phyloP scores from a whole-genome alignment of 768 basidiomycete genomes.

The Nidularia sp. region DNA sequence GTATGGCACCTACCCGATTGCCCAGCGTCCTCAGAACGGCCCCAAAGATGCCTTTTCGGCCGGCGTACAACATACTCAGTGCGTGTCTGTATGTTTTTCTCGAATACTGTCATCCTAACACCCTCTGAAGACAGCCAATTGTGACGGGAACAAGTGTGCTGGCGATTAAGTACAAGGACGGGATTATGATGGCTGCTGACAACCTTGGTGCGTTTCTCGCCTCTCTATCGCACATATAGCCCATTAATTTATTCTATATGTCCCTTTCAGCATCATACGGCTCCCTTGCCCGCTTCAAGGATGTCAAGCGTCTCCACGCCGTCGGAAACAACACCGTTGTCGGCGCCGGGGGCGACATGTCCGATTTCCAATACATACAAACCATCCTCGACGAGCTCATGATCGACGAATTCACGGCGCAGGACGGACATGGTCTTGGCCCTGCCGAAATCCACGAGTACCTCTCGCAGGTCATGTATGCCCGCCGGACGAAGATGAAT shows the following conservation, averaged over 20 bases:
- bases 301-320: constrained; percentile 81
- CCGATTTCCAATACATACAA: constrained; percentile 94
- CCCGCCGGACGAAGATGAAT: constrained; percentile 80
- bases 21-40: constrained; percentile 48
- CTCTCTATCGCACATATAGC: neutral
- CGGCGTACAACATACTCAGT: constrained; percentile 82
- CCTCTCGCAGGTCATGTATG: constrained; percentile 87
- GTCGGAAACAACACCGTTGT: constrained; percentile 84
- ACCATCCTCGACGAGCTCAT: constrained; percentile 72
- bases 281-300: constrained; percentile 95
- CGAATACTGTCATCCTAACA: neutral
- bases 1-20: constrained; percentile 74
- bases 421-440: constrained; percentile 81
- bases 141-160: constrained; percentile 97
- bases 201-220: constrained; percentile 68
- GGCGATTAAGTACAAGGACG: constrained; percentile 92
- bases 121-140: constrained; percentile 69
- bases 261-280: constrained; percentile 79
- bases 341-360: constrained; percentile 95
- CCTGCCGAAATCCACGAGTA: constrained; percentile 92
- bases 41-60: constrained; percentile 56
- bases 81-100: neutral
- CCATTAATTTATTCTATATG: neutral
- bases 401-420: constrained; percentile 72
- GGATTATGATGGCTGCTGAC: constrained; percentile 98